phyloP scores from a whole-genome alignment of 2,329 filamentous ascomycete genomes.

The Celoporthe dispersa region DNA sequence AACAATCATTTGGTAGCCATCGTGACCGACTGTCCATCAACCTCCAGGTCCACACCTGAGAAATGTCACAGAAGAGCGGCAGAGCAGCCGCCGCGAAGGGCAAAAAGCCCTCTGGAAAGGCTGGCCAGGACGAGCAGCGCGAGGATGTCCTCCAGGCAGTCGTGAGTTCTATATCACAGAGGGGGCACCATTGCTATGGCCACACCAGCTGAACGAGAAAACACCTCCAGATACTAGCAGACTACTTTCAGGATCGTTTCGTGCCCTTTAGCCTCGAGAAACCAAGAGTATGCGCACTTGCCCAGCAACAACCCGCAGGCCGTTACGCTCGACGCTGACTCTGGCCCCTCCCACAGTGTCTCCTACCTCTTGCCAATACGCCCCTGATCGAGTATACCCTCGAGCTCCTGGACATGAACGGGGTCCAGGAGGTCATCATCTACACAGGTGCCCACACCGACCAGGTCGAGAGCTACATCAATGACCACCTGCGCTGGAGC shows the following conservation, averaged over 20 bases:
- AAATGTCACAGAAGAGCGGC: conserved; percentile 51
- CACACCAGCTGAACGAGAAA: conserved; percentile 29
- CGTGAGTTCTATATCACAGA: conserved; percentile 43
- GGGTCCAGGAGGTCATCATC: conserved; percentile 91
- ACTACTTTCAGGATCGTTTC: conserved; percentile 93
- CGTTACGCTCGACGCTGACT: conserved; percentile 26
- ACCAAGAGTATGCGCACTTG: conserved; percentile 69
- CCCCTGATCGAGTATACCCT: conserved; percentile 97
- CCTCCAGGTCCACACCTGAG: background rate
- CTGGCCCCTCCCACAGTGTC: conserved; percentile 64
- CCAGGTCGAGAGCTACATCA: conserved; percentile 84
- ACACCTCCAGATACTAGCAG: conserved; percentile 75
- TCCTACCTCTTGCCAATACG: conserved; percentile 89
- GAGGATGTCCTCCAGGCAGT: conserved; percentile 64
- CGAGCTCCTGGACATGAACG: conserved; percentile 92
- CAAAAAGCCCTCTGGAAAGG: conserved; percentile 57
- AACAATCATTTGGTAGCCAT: background rate
- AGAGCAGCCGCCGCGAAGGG: conserved; percentile 47
- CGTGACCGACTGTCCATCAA: background rate
- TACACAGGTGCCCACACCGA: conserved; percentile 89
- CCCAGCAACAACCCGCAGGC: background rate
- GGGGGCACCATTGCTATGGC: conserved; percentile 33
- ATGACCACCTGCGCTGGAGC: conserved; percentile 73
- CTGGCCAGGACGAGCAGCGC: conserved; percentile 55
- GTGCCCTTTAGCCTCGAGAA: conserved; percentile 85